Percentiles rank a stretch among this genome's conserved stretches.
Conservation (phyloP, 2,329 filamentous ascomycete genomes). For the Apiospora saccharicola region DNA sequence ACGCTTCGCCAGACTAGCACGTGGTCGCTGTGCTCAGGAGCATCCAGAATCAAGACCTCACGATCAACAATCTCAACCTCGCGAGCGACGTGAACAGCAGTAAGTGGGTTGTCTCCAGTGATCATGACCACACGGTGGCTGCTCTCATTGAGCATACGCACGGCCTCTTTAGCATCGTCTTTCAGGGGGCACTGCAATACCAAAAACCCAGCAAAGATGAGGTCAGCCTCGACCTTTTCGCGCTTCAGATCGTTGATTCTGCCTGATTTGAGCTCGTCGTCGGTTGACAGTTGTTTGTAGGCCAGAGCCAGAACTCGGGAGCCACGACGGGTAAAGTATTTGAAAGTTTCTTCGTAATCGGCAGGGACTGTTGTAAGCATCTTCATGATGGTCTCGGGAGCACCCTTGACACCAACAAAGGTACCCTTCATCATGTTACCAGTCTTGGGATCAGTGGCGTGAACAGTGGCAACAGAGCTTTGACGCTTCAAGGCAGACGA, state of each 20-base stretch:
- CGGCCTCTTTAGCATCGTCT: conserved; percentile 91
- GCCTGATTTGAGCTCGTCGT: conserved; percentile 80
- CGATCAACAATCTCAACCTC: conserved; percentile 98
- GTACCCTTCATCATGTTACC: conserved; percentile 83
- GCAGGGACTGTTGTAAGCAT: conserved; percentile 85
- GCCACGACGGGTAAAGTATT: conserved; percentile 95
- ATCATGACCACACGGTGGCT: conserved; percentile 99
- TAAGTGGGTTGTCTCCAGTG: conserved; percentile 96
- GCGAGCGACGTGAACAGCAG: conserved; percentile 91
- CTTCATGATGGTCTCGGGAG: conserved; percentile 94
- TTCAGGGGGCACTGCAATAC: conserved; percentile 96
- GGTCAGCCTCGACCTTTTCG: conserved; percentile 84
- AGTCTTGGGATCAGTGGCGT: conserved; percentile 73
- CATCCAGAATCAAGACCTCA: conserved; percentile 92
- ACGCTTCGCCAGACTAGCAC: conserved; percentile 94
- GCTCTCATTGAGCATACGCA: conserved; percentile 98
- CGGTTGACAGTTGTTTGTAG: conserved; percentile 87
- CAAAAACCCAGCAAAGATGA: conserved; percentile 93
- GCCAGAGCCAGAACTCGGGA: conserved; percentile 92
- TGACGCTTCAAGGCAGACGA: conserved; percentile 96
- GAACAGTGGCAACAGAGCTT: conserved; percentile 88
- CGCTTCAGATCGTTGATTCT: conserved; percentile 94
- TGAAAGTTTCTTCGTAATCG: conserved; percentile 97
- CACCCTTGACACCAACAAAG: conserved; percentile 95
- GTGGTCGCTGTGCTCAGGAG: conserved; percentile 85